These are phyloP conservation scores for Ophiostoma triangulosporum DNA, from an alignment of 2,329 filamentous ascomycete genomes.

Conservation along the genomic window DNA sequence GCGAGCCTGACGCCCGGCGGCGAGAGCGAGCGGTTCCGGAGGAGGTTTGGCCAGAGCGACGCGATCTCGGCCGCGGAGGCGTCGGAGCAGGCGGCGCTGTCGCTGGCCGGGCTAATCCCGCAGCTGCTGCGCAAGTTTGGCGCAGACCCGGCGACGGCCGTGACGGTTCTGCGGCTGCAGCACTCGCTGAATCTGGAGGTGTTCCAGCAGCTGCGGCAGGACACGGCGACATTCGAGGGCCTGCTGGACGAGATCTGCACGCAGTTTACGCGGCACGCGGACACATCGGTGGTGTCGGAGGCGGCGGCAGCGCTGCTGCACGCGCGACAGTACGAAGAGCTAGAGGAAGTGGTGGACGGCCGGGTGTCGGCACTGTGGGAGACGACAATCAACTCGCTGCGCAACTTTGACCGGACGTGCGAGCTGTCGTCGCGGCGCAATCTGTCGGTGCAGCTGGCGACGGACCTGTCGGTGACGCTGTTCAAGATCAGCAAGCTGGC, in stretches of 20 bases:
- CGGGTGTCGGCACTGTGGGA: constrained; percentile 81
- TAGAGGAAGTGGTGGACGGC: constrained; percentile 70
- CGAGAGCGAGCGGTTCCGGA: constrained; percentile 49
- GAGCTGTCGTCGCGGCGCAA: constrained; percentile 60
- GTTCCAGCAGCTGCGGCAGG: constrained; percentile 79
- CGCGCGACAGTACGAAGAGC: constrained; percentile 73
- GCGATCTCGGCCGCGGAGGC: constrained; percentile 33
- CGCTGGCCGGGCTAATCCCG: constrained; percentile 67
- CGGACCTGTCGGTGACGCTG: constrained; percentile 58
- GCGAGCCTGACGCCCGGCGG: constrained; percentile 49
- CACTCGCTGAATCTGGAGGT: constrained; percentile 76
- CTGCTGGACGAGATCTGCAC: constrained; percentile 84
- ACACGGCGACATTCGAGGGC: constrained; percentile 64
- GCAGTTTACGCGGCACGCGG: constrained; percentile 86
- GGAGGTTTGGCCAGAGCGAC: constrained; percentile 35
- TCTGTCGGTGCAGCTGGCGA: constrained; percentile 50
- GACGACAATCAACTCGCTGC: constrained; percentile 59
- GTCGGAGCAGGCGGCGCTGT: constrained; percentile 65
- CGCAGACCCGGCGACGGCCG: constrained; percentile 73
- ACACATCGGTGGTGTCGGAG: constrained; percentile 72
- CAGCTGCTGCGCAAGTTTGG: constrained; percentile 86
- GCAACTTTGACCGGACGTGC: constrained; percentile 55
- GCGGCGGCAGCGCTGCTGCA: constrained; percentile 72
- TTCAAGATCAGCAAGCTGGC: constrained; percentile 71
- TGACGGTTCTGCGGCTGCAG: constrained; percentile 72